Conservation (phyloP, 176 grass and related monocot species). For the sorghum (Sorghum bicolor) region Sorghum_bicolor_NCBIv3 NC_012870.2:12265001-12265500, state of each 20-base stretch:
- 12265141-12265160: too few species aligned
- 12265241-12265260: background rate
- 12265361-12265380: background rate
- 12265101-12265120: too few species aligned
- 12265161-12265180: too few species aligned
- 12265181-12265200: too few species aligned
- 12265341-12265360: background rate
- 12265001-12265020: too few species aligned
- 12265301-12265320: background rate
- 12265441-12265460: constrained; percentile 11
- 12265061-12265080: too few species aligned
- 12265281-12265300: background rate
- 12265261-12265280: background rate
- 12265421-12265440: constrained; percentile 17
- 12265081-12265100: too few species aligned
- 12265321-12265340: constrained; percentile 1
- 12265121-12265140: too few species aligned
- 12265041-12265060: too few species aligned
- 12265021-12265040: too few species aligned
- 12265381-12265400: constrained; percentile 29
- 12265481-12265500: background rate
- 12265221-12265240: constrained; percentile 20
- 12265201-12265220: constrained; percentile 12
- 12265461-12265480: background rate
- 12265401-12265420: background rate